phyloP scores from a whole-genome alignment of 192 early-diverging fungal genomes.

The Spinellus fusiger region DNA sequence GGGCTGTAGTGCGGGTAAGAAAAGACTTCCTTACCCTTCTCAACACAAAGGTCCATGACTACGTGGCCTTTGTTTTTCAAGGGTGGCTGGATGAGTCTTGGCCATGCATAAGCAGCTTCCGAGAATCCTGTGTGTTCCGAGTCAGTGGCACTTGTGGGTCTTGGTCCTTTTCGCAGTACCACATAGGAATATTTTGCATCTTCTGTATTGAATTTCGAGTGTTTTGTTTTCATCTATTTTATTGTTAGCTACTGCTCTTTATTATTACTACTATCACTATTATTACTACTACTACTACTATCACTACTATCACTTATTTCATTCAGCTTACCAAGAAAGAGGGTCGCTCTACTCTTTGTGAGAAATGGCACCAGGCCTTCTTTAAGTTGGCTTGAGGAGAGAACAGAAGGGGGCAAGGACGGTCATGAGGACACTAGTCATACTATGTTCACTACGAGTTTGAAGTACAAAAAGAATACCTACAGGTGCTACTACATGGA shows the following conservation, averaged over 20 bases:
- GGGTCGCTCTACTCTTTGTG: conserved; percentile 68
- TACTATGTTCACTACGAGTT: neutral
- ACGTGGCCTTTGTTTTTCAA: conserved; percentile 76
- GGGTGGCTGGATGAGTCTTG: conserved; percentile 67
- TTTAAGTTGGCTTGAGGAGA: conserved; percentile 30
- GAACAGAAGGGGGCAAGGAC: conserved; percentile 59
- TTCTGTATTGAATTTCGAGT: conserved; percentile 60
- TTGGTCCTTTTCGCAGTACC: conserved; percentile 60
- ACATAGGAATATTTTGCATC: conserved; percentile 77
- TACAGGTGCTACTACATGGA: conserved; percentile 79
- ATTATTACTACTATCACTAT: neutral
- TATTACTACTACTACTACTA: neutral
- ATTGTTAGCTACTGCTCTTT: neutral
- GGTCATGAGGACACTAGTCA: conserved; percentile 64
- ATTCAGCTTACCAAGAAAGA: conserved; percentile 40
- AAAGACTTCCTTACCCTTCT: conserved; percentile 28
- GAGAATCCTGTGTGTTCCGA: conserved; percentile 15
- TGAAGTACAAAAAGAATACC: conserved; percentile 1
- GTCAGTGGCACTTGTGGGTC: conserved; percentile 31
- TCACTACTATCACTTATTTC: too few species aligned
- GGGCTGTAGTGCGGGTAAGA: neutral
- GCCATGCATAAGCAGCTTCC: conserved; percentile 52
- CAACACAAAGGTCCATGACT: conserved; percentile 60
- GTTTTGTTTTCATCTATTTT: conserved; percentile 56
- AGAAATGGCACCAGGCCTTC: conserved; percentile 76